Evolutionary conservation across 257 asterid species (phyloP), one percentile per base, ranked within the genome.

Genomic region (Ilex aquifolium): DNA sequence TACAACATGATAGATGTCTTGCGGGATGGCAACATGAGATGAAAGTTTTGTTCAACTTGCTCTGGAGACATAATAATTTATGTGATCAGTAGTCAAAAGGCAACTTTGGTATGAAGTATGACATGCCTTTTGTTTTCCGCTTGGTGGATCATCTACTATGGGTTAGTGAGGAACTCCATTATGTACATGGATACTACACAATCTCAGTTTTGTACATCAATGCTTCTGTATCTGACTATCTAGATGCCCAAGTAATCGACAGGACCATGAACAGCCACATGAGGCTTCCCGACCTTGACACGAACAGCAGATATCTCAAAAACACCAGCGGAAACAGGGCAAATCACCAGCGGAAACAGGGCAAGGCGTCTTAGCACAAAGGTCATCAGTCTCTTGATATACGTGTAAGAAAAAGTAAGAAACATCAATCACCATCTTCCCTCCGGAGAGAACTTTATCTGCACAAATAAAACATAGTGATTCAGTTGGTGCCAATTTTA

Each of bases 1-100:
- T 89, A 72, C 48, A 81, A 87, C 72, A 92, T 92, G 99, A 89
- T 89, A 2, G 99, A 92, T 51, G 97, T 92, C 57, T 83, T 89
- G 67, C 88, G 89, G 1, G 97, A 87, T 84, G 99, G 99, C 57
- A 92, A 81, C 70, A 89, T 89, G 99, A 75, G 95, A 76, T 92
- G 68, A 74, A 69, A 57, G 31, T 56, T 15, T 46, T 39, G 53
- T 42, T 42, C 12, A 11, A 11, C 48, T 21, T 21, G 27, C 27
- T 21, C 27, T 21, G 27, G 27, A 21, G 27, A 21, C 27, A 21
- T 21, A 21, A 11, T 0, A 42, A 6, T 7, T 42, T 11, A 42
- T 6, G 7, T 42, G 12, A 42, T 0, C 7, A 6, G 7, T 42
- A 6, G 48, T 6, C 12, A 11, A 7, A 11, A 42, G 48, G 48